These are phyloP conservation scores for Thalassiosira profunda DNA, from an alignment of 108 stramenopile species.

Conservation along the genomic window DNA sequence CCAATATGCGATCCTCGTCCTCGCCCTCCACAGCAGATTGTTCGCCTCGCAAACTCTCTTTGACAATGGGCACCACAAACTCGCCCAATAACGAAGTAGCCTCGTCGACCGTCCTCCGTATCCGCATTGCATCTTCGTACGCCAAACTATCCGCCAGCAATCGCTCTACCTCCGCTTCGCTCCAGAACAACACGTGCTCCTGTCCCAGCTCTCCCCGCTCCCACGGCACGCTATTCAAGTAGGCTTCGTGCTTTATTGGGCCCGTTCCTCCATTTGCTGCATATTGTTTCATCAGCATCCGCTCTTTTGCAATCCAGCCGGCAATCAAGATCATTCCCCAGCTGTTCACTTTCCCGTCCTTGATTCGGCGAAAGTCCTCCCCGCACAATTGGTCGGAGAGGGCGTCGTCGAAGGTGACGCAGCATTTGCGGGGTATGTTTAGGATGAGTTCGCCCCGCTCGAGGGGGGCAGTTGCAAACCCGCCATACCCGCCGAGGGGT, in stretches of 20 bases:
- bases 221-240: slow-evolving; percentile 78
- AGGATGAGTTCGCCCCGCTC: slow-evolving; percentile 60
- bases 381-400: slow-evolving; percentile 45
- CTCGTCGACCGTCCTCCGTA: slow-evolving; percentile 63
- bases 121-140: slow-evolving; percentile 56
- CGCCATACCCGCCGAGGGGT: slow-evolving; percentile 61
- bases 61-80: slow-evolving; percentile 52
- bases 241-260: slow-evolving; percentile 54
- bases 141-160: slow-evolving; percentile 63
- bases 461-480: slow-evolving; percentile 46
- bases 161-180: slow-evolving; percentile 56
- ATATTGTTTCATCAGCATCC: slow-evolving; percentile 17
- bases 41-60: slow-evolving; percentile 9
- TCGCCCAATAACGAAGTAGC: slow-evolving; percentile 55
- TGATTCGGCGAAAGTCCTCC: slow-evolving; percentile 51
- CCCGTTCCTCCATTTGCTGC: neutral
- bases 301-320: slow-evolving; percentile 77
- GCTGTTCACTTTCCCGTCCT: slow-evolving; percentile 56
- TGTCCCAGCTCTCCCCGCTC: slow-evolving; percentile 61
- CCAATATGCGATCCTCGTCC: neutral
- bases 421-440: slow-evolving; percentile 60
- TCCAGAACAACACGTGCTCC: slow-evolving; percentile 84
- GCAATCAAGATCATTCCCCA: slow-evolving; percentile 67
- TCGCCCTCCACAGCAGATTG: slow-evolving; percentile 26
- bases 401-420: slow-evolving; percentile 67